phyloP scores from a whole-genome alignment of 768 basidiomycete species.

The Boletus speciosus region DNA sequence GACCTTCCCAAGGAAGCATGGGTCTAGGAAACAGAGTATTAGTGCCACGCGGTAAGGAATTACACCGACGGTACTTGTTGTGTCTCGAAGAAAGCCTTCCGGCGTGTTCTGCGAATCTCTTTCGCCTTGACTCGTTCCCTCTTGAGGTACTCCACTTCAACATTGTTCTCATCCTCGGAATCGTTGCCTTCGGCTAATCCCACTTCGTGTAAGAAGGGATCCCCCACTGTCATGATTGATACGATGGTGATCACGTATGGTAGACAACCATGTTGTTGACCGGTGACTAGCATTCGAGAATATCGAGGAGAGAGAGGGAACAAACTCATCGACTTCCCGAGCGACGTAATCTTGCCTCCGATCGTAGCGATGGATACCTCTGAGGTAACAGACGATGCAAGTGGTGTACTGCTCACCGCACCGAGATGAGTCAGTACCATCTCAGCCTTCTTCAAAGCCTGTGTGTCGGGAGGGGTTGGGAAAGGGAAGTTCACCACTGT shows the following conservation, averaged over 20 bases:
- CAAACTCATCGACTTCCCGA: conserved; percentile 89
- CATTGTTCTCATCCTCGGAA: conserved; percentile 36
- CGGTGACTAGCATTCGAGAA: conserved; percentile 91
- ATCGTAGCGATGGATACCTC: conserved; percentile 23
- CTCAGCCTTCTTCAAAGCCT: conserved; percentile 76
- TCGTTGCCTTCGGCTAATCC: conserved; percentile 46
- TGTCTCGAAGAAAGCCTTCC: conserved; percentile 78
- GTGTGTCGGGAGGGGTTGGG: conserved; percentile 89
- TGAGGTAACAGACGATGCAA: conserved; percentile 17
- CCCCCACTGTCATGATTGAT: conserved; percentile 88
- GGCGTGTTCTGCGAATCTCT: conserved; percentile 54
- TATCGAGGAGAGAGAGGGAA: conserved; percentile 94
- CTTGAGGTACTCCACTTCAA: conserved; percentile 42
- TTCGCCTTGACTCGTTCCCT: conserved; percentile 48
- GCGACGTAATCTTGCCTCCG: conserved; percentile 74
- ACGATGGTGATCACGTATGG: conserved; percentile 92
- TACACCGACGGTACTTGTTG: conserved; percentile 56
- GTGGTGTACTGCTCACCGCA: conserved; percentile 52
- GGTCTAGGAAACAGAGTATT: conserved; percentile 38
- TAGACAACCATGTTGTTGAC: conserved; percentile 82
- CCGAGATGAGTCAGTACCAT: conserved; percentile 76
- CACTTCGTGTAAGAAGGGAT: conserved; percentile 91
- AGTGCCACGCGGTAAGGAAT: background rate
- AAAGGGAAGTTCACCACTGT: conserved; percentile 97
- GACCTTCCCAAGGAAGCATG: conserved; percentile 79